These are phyloP conservation scores for Bothriochloa decipiens DNA, from an alignment of 176 grass and related monocot genomes.

Conservation along the genomic window DNA sequence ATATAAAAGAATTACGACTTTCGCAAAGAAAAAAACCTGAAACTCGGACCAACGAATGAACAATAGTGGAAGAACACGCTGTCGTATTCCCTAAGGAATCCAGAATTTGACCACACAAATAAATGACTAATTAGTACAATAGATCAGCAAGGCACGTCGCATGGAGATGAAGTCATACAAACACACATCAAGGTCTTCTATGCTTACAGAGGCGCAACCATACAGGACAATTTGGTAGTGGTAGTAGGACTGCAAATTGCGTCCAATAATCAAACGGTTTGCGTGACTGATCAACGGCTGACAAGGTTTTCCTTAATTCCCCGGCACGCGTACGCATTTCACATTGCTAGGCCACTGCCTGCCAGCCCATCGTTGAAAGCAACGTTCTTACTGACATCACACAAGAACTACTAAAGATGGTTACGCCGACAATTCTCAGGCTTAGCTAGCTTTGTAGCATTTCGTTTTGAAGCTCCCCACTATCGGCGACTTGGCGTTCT, in stretches of 20 bases:
- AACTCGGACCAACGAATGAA: slow-evolving; percentile 6
- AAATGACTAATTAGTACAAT: background rate
- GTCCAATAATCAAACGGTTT: background rate
- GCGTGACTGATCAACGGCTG: background rate
- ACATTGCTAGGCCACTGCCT: background rate
- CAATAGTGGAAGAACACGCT: background rate
- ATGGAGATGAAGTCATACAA: background rate
- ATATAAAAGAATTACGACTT: background rate
- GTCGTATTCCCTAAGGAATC: background rate
- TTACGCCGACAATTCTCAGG: background rate
- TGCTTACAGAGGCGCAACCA: background rate
- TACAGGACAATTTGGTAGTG: background rate
- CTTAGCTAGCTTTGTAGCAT: background rate
- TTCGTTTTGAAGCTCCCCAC: background rate
- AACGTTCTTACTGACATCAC: background rate
- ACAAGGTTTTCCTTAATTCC: background rate
- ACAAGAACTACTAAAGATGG: background rate
- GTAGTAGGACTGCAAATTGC: background rate
- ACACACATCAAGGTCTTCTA: background rate
- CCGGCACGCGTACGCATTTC: background rate
- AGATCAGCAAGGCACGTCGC: background rate
- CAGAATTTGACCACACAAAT: slow-evolving; percentile 22
- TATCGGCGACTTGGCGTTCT: background rate
- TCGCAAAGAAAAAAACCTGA: background rate
- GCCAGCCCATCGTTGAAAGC: background rate